Evolutionary conservation across 139 green algal genomes (phyloP).

Genomic region (Chlorella sp.): DNA sequence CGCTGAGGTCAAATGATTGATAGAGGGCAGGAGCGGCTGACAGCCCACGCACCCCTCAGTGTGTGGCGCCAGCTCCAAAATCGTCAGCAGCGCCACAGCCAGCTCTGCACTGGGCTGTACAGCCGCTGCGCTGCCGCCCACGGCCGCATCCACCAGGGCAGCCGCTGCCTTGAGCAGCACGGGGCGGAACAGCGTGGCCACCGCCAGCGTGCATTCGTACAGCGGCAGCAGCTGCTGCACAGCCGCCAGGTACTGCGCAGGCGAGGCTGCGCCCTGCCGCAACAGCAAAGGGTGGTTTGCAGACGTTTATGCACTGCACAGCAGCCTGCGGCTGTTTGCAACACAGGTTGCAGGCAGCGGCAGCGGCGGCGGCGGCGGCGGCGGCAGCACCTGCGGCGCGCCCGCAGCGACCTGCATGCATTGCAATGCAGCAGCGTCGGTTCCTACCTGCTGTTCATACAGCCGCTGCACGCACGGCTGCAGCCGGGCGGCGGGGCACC

Average conservation of each 20-base stretch:
- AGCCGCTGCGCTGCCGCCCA: neutral
- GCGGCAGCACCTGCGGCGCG: neutral
- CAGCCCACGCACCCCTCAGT: slow-evolving; percentile 40
- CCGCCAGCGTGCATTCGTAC: slow-evolving; percentile 29
- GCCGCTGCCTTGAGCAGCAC: slow-evolving; percentile 28
- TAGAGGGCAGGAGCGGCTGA: neutral
- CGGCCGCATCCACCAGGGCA: neutral
- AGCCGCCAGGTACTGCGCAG: slow-evolving; percentile 36
- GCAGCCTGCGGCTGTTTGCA: no score
- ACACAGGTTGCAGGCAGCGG: neutral
- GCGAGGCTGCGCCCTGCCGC: neutral
- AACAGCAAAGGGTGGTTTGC: no score
- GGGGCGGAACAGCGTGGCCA: slow-evolving; percentile 29
- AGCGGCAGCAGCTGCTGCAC: slow-evolving; percentile 29
- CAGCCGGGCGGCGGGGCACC: slow-evolving; percentile 20
- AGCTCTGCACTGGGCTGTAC: neutral
- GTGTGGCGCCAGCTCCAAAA: slow-evolving; percentile 64
- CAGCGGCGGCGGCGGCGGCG: neutral
- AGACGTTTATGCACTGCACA: no score
- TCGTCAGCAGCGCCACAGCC: slow-evolving; percentile 45
- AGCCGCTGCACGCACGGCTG: neutral
- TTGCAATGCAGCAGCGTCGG: neutral
- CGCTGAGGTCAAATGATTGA: no score
- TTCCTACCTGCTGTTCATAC: neutral
- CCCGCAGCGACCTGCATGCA: neutral